Evolutionary conservation across 805 yeast genomes (phyloP), one percentile per base, ranked within the genome.

Genomic region (Yarrowia sp.): DNA sequence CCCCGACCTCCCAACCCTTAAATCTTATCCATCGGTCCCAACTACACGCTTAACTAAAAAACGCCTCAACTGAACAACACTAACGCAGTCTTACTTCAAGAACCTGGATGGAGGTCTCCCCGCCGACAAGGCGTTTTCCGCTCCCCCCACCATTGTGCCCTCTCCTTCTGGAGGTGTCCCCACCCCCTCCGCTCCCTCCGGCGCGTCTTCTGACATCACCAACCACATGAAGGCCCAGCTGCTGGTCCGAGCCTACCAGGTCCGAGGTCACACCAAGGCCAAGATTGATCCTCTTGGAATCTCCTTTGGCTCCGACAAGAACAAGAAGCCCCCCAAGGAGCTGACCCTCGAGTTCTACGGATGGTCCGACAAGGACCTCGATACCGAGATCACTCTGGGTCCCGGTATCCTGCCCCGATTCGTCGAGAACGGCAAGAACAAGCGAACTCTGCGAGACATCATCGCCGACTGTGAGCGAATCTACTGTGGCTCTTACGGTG

Each of bases 321-420:
- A 78, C 67, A 68, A 74, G 11, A 76, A 78, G 62, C 79, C 82
- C 15, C 98, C 99, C 68, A 86, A 83, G 74, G 99, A 95, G 79
- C 83, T 95, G 75, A 90, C 97, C 57, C 80, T 92, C 67, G 98
- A 92, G 69, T 89, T 90, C 79, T 95, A 95, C 75, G 96, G 95
- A 38, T 93, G 93, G 82, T 82, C 92, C 53, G 93, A 90, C 66
- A 85, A 86, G 62, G 99, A 95, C 76, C 78, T 95, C 72, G 85
- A 88, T 72, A 88, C 84, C 74, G 87, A 86, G 74, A 89, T 93
- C 79, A 87, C 92, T 65, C 83, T 95, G 69, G 99, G 99, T 65
- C 98, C 99, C 45, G 99, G 99, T 77, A 93, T 95, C 71, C 80
- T 95, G 74, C 98, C 98, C 64, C 85, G 96, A 76, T 95, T 92